Percentiles rank a stretch among this genome's conserved stretches.
These are phyloP conservation scores for Tetracladium setigerum DNA, from an alignment of 495 filamentous ascomycete genomes.

Conservation along the genomic window DNA sequence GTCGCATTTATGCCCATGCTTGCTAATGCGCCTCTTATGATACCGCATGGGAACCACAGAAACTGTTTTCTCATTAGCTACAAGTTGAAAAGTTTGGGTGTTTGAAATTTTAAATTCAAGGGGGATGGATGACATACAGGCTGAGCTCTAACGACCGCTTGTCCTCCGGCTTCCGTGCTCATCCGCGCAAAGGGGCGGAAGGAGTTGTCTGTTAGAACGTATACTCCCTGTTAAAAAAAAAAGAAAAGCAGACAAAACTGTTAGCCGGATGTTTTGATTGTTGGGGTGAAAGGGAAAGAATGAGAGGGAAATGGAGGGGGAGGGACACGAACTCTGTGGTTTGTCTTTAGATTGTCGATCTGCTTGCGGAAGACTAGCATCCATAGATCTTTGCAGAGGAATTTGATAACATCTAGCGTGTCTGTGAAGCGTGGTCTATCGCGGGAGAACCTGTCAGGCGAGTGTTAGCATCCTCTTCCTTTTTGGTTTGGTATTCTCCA, in stretches of 20 bases:
- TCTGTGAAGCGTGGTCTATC: constrained; percentile 82
- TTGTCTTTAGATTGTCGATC: constrained; percentile 97
- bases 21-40: constrained; percentile 81
- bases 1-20: constrained; percentile 86
- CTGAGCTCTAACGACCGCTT: constrained; percentile 66
- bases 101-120: constrained; percentile 2
- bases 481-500: too few relatives aligned
- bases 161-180: constrained; percentile 66
- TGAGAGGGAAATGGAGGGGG: constrained; percentile 3
- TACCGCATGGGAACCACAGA: constrained; percentile 88
- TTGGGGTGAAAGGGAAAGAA: not conserved
- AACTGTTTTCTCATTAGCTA: constrained; percentile 48
- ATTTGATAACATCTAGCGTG: constrained; percentile 90
- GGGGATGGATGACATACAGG: constrained; percentile 50
- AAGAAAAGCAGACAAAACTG: too few relatives aligned
- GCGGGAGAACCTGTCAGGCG: constrained; percentile 64
- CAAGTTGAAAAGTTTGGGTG: constrained; percentile 1
- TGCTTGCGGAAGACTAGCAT: constrained; percentile 90
- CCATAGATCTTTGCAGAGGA: constrained; percentile 97
- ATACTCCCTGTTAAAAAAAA: constrained; percentile 62
- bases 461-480: constrained; percentile 1
- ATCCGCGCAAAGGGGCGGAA: constrained; percentile 86
- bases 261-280: constrained; percentile 3
- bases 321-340: constrained; percentile 64
- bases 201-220: constrained; percentile 88